phyloP scores from a whole-genome alignment of 257 asterid species.

The Knoxia roxburghii region DNA sequence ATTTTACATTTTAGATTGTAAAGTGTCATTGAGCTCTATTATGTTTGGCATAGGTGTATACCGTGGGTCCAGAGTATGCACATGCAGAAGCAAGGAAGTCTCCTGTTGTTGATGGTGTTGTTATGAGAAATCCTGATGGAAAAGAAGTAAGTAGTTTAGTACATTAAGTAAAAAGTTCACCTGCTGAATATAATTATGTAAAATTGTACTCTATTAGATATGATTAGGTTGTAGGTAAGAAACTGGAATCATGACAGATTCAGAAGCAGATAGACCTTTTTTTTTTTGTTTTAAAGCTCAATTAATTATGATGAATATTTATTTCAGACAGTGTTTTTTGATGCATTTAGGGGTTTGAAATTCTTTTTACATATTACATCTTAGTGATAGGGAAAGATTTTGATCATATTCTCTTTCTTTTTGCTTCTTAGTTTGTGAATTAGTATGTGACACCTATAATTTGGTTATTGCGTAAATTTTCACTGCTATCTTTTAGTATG shows the following conservation, averaged over 20 bases:
- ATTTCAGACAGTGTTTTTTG: background rate
- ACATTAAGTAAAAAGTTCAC: background rate
- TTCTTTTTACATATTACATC: too few species aligned
- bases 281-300: background rate
- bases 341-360: background rate
- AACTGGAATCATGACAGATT: background rate
- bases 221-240: background rate
- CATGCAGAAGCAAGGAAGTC: constrained; percentile 99
- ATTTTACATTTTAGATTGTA: constrained; percentile 8
- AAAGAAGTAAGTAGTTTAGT: constrained; percentile 66
- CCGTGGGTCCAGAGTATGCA: constrained; percentile 98
- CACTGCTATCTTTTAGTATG: background rate
- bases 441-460: background rate
- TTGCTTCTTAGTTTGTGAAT: background rate
- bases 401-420: background rate
- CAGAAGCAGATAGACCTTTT: background rate
- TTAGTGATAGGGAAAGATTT: background rate
- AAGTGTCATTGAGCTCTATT: constrained; percentile 12
- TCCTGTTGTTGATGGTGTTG: constrained; percentile 99
- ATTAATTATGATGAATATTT: background rate
- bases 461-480: background rate
- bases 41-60: constrained; percentile 56
- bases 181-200: background rate
- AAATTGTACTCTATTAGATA: background rate
- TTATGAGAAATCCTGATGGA: constrained; percentile 98